phyloP scores from a whole-genome alignment of 768 basidiomycete species.

The Leccinum variicolor region DNA sequence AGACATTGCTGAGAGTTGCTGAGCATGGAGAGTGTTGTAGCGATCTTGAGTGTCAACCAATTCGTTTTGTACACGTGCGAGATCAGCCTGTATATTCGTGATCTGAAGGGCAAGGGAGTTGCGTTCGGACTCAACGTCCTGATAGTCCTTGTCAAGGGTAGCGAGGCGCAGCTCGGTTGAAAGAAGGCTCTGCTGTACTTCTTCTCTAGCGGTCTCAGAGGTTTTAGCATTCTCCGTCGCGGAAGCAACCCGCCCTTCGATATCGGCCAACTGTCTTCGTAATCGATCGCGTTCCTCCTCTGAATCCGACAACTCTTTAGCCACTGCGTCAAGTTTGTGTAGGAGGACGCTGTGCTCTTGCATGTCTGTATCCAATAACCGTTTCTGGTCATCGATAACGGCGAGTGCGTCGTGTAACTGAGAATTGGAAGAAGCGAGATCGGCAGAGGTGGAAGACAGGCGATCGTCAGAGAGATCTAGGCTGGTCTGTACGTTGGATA shows the following conservation, averaged over 20 bases:
- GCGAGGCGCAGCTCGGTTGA: slow-evolving; percentile 39
- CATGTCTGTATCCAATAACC: slow-evolving; percentile 13
- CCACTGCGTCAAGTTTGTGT: slow-evolving; percentile 31
- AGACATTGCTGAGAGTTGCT: slow-evolving; percentile 65
- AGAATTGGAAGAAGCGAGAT: slow-evolving; percentile 16
- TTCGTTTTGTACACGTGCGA: slow-evolving; percentile 50
- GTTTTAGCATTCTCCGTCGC: slow-evolving; percentile 32
- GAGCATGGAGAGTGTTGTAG: slow-evolving; percentile 58
- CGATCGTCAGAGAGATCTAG: slow-evolving; percentile 20
- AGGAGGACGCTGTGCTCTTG: slow-evolving; percentile 25
- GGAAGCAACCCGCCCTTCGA: slow-evolving; percentile 32
- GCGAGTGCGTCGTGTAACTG: slow-evolving; percentile 13
- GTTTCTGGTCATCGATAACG: slow-evolving; percentile 20
- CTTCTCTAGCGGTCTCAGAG: slow-evolving; percentile 35
- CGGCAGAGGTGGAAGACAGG: slow-evolving; percentile 6
- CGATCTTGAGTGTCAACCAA: slow-evolving; percentile 55
- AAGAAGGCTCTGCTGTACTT: slow-evolving; percentile 30
- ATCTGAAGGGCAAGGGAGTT: slow-evolving; percentile 64
- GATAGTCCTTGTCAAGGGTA: slow-evolving; percentile 44
- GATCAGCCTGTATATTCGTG: slow-evolving; percentile 59
- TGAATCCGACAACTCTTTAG: slow-evolving; percentile 36
- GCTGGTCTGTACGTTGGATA: slow-evolving; percentile 36
- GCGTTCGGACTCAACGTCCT: slow-evolving; percentile 61
- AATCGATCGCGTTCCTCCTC: slow-evolving; percentile 18
- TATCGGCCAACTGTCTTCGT: slow-evolving; percentile 28